phyloP scores from a whole-genome alignment of 768 basidiomycete species.

The Rhodotorula diobovata region DNA sequence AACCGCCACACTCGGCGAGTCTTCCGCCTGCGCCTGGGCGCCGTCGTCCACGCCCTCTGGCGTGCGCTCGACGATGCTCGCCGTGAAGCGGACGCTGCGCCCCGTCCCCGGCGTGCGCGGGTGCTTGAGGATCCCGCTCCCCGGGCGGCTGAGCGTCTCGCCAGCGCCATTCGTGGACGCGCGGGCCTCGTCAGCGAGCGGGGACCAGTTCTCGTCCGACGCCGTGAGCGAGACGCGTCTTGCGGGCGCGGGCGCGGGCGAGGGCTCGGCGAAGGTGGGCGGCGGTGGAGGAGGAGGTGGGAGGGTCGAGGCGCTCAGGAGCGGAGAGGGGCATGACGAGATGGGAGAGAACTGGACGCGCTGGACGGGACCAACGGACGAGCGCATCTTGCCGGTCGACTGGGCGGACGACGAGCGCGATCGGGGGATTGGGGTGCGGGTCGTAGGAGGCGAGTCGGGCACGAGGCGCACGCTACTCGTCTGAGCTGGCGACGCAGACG shows the following conservation, averaged over 20 bases:
- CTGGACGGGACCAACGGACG: not conserved
- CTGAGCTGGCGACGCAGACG: not conserved
- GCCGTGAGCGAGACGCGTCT: not conserved
- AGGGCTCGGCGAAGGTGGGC: not conserved
- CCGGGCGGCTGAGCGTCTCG: not conserved
- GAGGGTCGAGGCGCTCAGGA: conserved; percentile 15
- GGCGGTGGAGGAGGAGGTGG: conserved; percentile 25
- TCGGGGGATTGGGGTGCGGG: conserved; percentile 1
- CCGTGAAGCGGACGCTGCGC: conserved; percentile 28
- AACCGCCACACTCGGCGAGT: not conserved
- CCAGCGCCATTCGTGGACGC: not conserved
- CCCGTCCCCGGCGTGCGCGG: conserved; percentile 37
- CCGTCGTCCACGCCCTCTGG: not conserved
- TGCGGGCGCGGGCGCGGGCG: not conserved
- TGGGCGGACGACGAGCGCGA: conserved; percentile 16
- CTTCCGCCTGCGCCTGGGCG: not conserved
- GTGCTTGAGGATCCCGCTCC: conserved; percentile 21
- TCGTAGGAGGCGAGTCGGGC: conserved; percentile 27
- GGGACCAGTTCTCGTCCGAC: not conserved
- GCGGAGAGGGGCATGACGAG: conserved; percentile 32
- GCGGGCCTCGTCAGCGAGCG: not conserved
- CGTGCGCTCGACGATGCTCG: not conserved
- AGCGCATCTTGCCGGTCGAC: not conserved
- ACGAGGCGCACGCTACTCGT: conserved; percentile 23
- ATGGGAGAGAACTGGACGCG: conserved; percentile 37